Base-by-base conservation (phyloP, 2,329 filamentous ascomycete species). In the Clarireedia sp. region DNA sequence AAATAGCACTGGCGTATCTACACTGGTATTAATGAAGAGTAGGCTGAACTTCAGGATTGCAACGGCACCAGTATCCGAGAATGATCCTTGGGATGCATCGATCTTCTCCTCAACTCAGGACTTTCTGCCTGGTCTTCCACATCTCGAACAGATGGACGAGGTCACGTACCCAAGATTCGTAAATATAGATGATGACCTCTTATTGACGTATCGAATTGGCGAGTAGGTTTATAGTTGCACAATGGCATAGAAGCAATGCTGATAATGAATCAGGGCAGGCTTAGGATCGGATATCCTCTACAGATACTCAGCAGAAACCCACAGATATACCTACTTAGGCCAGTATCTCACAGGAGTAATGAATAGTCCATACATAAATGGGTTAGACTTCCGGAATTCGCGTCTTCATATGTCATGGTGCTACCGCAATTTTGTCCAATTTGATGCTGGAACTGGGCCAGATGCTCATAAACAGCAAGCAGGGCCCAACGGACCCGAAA, bases 301-400 rank as follows among this genome's bases (percentile, higher is more conserved):
- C 33, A 54, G 46, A 3, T 66, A 66, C 44, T 63, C 57, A 12
- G 56, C 58, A 21, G 33, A 19, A 12, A 64, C 58, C 2, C 59
- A 62, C 21, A 24, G 37, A 33, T 66, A 66, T 43, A 57, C 54
- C 6, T 64, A 62, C 24, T 46, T 64, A 5, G 63, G 62, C 5
- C 59, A 62, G 19, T 57, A 62, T 36, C 59, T 66, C 16, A 63
- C 58, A 6, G 63, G 64, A 12, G 47, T 63, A 21, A 57, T 54
- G 0, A 64, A 64, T 41, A 65, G 57, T 50, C 63, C 64, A 16
- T 65, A 66, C 29, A 60, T 66, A 19, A 65, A 66, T 29, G 64
- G 64, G 3, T 49, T 66, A 16, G 60, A 62, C 29, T 63, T 59
- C 47, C 52, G 59, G n/a, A 9, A 57, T 5, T 48, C 29, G 9